These are phyloP conservation scores for Atkinsonella hypoxylon DNA, from an alignment of 2,329 filamentous ascomycete genomes.

Conservation along the genomic window DNA sequence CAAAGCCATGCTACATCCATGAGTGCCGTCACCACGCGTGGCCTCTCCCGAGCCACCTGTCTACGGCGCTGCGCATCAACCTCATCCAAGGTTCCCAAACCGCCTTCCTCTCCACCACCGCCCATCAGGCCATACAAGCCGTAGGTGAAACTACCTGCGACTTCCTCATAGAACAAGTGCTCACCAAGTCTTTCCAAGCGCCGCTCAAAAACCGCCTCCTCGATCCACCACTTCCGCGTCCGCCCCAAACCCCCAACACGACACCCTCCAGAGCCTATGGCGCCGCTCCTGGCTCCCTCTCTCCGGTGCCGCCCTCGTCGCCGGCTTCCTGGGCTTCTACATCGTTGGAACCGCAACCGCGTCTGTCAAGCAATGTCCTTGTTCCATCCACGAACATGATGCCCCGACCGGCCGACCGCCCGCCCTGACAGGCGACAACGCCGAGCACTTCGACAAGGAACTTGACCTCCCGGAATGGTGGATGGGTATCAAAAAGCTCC, in stretches of 20 bases:
- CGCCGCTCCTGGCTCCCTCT: constrained; percentile 31
- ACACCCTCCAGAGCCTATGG: constrained; percentile 25
- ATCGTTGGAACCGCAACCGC: constrained; percentile 27
- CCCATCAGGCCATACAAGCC: constrained; percentile 19
- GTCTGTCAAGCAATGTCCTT: constrained; percentile 17
- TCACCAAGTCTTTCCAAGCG: neutral
- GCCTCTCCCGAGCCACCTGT: constrained; percentile 12
- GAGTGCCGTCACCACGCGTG: constrained; percentile 17
- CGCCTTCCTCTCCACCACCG: constrained; percentile 10
- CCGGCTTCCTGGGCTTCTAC: constrained; percentile 36
- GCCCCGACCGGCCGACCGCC: constrained; percentile 37
- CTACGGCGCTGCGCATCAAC: constrained; percentile 20
- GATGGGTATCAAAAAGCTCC: constrained; percentile 41
- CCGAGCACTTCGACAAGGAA: constrained; percentile 44
- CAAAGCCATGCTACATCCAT: constrained; percentile 13
- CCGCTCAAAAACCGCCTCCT: neutral
- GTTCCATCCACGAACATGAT: constrained; percentile 20
- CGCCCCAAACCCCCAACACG: constrained; percentile 14
- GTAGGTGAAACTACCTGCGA: constrained; percentile 12
- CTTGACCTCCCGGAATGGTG: constrained; percentile 45
- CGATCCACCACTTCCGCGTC: constrained; percentile 3
- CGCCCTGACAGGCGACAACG: constrained; percentile 32
- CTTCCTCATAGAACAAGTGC: neutral
- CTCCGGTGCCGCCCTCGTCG: constrained; percentile 33
- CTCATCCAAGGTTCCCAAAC: constrained; percentile 12